phyloP scores from a whole-genome alignment of 1,284 basidiomycete species.

The Ceratobasidium sp. region DNA sequence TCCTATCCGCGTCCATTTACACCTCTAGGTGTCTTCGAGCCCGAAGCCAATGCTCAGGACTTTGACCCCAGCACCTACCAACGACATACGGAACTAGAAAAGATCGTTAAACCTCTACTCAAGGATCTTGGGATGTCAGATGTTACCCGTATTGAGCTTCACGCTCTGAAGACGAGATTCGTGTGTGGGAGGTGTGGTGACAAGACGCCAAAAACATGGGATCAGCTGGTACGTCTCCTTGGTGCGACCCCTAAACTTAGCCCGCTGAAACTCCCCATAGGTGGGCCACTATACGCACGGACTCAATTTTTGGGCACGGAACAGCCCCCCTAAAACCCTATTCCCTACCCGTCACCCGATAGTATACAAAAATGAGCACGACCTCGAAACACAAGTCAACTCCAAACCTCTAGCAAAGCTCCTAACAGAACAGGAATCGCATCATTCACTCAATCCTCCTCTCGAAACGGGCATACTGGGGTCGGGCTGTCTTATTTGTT shows the following conservation, averaged over 20 bases:
- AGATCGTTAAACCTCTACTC: neutral
- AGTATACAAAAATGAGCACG: neutral
- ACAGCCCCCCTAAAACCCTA: neutral
- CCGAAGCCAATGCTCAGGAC: neutral
- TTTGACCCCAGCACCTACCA: neutral
- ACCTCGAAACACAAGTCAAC: neutral
- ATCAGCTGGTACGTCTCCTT: neutral
- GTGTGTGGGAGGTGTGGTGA: slow-evolving; percentile 1
- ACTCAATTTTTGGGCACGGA: neutral
- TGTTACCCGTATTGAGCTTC: neutral
- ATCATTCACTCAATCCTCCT: neutral
- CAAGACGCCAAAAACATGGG: slow-evolving; percentile 1
- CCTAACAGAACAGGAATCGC: neutral
- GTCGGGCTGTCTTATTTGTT: neutral
- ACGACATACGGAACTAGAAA: neutral
- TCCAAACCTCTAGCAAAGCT: neutral
- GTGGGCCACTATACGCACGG: neutral
- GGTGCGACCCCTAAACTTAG: neutral
- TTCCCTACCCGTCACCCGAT: neutral
- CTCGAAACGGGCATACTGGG: neutral
- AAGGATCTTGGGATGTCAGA: slow-evolving; percentile 10
- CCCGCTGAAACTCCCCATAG: neutral
- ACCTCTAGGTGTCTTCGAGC: neutral
- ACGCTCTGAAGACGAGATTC: neutral
- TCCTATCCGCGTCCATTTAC: too few species aligned